These are phyloP conservation scores for Hypoxylon sp. DNA, from an alignment of 2,329 filamentous ascomycete species.

Conservation along the genomic window DNA sequence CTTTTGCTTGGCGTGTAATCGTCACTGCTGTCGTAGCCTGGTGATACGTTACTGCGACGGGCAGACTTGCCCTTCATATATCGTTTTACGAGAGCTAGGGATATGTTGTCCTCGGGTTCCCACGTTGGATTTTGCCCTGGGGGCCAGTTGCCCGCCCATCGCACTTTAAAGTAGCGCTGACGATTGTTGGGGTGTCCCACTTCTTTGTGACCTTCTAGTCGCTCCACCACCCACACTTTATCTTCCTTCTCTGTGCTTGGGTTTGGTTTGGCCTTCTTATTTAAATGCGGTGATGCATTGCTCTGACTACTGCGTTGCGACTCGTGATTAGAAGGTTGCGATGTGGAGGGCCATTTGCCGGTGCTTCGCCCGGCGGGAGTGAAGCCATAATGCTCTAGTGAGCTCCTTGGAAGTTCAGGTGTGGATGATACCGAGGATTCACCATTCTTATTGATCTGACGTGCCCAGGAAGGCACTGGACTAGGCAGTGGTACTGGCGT, in stretches of 20 bases:
- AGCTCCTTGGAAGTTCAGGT: no score
- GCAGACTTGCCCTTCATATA: conserved; percentile 50
- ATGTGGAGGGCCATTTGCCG: conserved; percentile 22
- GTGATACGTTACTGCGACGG: conserved; percentile 1
- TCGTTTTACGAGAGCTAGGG: conserved; percentile 50
- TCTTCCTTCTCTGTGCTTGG: conserved; percentile 36
- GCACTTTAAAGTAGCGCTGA: conserved; percentile 60
- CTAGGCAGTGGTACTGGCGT: conserved; percentile 31
- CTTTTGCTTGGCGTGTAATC: conserved; percentile 24
- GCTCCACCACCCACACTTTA: conserved; percentile 54
- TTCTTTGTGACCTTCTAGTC: conserved; percentile 53
- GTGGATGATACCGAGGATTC: conserved; percentile 4
- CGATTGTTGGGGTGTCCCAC: conserved; percentile 48
- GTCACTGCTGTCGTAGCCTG: conserved; percentile 11
- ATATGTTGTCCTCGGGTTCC: conserved; percentile 64
- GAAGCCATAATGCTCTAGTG: conserved; percentile 37
- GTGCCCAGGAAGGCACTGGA: conserved; percentile 28
- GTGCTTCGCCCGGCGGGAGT: conserved; percentile 41
- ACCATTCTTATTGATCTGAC: conserved; percentile 5
- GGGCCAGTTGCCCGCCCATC: conserved; percentile 67
- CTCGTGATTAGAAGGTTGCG: not conserved
- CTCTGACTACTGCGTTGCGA: conserved; percentile 2
- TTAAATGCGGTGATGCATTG: conserved; percentile 33
- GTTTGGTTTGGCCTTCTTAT: conserved; percentile 2
- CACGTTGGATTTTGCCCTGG: conserved; percentile 64